A percentile compares a stretch with the other conserved stretches of the same genome.
phyloP scores from a whole-genome alignment of 352 stramenopile genomes.

The Blastocystis sp. region DNA sequence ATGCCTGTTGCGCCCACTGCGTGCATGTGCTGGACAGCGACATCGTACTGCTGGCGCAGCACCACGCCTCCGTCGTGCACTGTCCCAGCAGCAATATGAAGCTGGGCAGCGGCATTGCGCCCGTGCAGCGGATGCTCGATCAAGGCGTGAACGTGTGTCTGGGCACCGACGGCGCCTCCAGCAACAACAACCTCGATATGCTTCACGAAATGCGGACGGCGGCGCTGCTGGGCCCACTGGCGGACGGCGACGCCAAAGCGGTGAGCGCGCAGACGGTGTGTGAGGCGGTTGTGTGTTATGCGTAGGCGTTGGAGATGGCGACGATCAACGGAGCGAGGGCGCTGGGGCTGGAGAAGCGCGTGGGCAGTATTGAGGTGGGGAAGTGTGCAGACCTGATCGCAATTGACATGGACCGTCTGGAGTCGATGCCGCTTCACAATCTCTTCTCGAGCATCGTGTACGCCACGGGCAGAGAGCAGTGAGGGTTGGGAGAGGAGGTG shows the following conservation, averaged over 20 bases:
- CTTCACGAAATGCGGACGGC: slow-evolving; percentile 86
- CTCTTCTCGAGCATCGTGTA: slow-evolving; percentile 86
- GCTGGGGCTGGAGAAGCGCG: slow-evolving; percentile 81
- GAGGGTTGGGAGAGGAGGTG: background rate
- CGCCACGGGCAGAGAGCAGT: slow-evolving; percentile 81
- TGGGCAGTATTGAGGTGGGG: slow-evolving; percentile 85
- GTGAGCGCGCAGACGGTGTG: slow-evolving; percentile 56
- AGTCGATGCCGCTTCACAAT: slow-evolving; percentile 86
- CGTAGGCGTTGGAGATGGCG: slow-evolving; percentile 83
- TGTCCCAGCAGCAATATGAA: slow-evolving; percentile 88
- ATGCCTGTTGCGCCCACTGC: slow-evolving; percentile 82
- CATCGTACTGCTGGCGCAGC: slow-evolving; percentile 80
- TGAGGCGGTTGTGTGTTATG: background rate
- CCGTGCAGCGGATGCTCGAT: slow-evolving; percentile 81
- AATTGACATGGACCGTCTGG: slow-evolving; percentile 82
- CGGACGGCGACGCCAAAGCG: slow-evolving; percentile 79
- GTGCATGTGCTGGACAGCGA: slow-evolving; percentile 83
- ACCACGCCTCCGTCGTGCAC: slow-evolving; percentile 82
- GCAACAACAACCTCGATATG: slow-evolving; percentile 88
- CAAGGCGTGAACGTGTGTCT: slow-evolving; percentile 84
- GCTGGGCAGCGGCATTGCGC: slow-evolving; percentile 82
- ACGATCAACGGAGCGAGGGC: slow-evolving; percentile 87
- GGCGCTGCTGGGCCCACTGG: slow-evolving; percentile 83
- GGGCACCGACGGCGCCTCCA: slow-evolving; percentile 84
- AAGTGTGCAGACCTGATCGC: slow-evolving; percentile 85